Percentiles rank a stretch among this genome's conserved stretches.
These are phyloP conservation scores for Mycena crocata DNA, from an alignment of 768 basidiomycete species.

Conservation along the genomic window DNA sequence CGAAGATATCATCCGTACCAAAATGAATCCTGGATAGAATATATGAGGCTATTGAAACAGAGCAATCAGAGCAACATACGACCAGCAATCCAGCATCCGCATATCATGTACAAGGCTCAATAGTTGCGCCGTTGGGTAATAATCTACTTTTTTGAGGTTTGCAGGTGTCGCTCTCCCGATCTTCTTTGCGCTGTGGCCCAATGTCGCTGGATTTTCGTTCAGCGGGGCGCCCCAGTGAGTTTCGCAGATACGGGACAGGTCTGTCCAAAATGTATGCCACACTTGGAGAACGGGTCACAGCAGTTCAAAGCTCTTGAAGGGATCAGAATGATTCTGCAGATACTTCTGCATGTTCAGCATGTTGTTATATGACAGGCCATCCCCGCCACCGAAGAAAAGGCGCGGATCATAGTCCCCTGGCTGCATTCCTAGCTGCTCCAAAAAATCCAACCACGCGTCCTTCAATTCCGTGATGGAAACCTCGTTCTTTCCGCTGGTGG, in stretches of 20 bases:
- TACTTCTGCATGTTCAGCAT: conserved; percentile 4
- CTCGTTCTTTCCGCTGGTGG: conserved; percentile 6
- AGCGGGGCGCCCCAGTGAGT: conserved; percentile 36
- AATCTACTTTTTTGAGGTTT: conserved; percentile 42
- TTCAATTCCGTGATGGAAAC: background rate
- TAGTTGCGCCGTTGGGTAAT: conserved; percentile 36
- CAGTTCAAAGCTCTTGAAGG: conserved; percentile 37
- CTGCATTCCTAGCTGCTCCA: conserved; percentile 35
- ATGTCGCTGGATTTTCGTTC: conserved; percentile 32
- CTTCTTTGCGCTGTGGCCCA: conserved; percentile 32
- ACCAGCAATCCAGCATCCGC: conserved; percentile 36
- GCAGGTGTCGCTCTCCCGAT: conserved; percentile 34
- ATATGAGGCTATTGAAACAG: background rate
- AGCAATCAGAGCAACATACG: background rate
- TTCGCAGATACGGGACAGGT: conserved; percentile 38
- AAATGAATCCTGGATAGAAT: no score
- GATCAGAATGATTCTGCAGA: conserved; percentile 4
- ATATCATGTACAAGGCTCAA: conserved; percentile 35
- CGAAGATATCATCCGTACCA: no score
- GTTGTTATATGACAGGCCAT: conserved; percentile 51
- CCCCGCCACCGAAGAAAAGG: conserved; percentile 45
- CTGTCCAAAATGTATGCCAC: conserved; percentile 50
- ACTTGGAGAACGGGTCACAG: conserved; percentile 44
- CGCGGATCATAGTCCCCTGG: conserved; percentile 32
- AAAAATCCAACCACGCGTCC: background rate